Evolutionary conservation across 768 basidiomycete genomes (phyloP).

Genomic region (Rhodotorula diobovata): DNA sequence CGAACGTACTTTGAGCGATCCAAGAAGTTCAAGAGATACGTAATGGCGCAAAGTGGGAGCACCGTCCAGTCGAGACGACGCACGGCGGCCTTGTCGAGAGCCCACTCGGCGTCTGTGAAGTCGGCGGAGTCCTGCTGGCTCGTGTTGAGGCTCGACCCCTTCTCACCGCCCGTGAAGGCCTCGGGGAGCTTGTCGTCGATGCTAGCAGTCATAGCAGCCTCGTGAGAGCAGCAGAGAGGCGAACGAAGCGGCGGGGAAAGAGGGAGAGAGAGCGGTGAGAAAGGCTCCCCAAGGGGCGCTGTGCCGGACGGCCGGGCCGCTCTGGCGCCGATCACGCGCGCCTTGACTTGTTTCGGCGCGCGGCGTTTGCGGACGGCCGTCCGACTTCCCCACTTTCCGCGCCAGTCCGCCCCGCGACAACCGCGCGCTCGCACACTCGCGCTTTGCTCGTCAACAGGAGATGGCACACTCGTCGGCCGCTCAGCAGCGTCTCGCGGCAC

Average conservation of each 20-base stretch:
- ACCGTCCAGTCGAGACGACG: constrained; percentile 18
- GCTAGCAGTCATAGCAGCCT: background rate
- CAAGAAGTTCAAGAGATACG: constrained; percentile 21
- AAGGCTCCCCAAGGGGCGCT: too few species aligned
- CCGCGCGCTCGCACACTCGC: too few species aligned
- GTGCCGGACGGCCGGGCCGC: too few species aligned
- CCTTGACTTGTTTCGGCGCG: too few species aligned
- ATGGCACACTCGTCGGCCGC: background rate
- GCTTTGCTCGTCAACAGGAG: too few species aligned
- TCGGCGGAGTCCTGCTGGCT: constrained; percentile 1
- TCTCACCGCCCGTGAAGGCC: too few species aligned
- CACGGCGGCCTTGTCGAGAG: background rate
- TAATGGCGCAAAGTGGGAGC: background rate
- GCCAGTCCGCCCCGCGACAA: background rate
- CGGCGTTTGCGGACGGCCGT: too few species aligned
- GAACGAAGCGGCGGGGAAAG: background rate
- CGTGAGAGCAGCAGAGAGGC: background rate
- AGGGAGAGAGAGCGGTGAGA: background rate
- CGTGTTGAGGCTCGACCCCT: background rate
- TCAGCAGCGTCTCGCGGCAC: background rate
- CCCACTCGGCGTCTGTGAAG: background rate
- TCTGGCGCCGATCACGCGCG: too few species aligned
- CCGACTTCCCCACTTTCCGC: too few species aligned
- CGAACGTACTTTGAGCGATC: constrained; percentile 3
- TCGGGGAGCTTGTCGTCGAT: background rate